Evolutionary conservation across 805 yeast genomes (phyloP), one percentile per base, ranked within the genome.

Genomic region (Candida railenensis): DNA sequence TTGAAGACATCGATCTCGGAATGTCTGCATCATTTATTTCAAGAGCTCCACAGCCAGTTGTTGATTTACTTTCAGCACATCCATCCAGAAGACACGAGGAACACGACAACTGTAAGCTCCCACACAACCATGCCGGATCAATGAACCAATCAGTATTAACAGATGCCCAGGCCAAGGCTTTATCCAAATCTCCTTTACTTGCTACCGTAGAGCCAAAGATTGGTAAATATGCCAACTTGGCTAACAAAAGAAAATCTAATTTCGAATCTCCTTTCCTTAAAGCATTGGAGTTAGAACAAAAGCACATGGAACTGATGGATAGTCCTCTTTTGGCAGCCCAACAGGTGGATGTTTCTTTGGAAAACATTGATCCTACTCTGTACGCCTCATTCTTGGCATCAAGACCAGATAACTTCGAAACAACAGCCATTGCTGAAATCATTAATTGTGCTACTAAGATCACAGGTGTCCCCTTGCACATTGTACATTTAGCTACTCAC

Each of bases 401-500:
- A 16, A 74, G 98, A 53, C 98, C 98, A 0, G 97, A 91, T 63
- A 70, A 80, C 37, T 88, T 88, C 58, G 98, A 91, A 63, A 82
- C 87, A 33, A 84, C 86, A 33, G 97, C 97, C 3, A 86, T 91
- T 52, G 75, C 80, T 5, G 82, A 81, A 46, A 80, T 91, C 53
- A 81, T 90, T 48, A 64, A 75, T 40, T 80, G 89, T 49, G 78
- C 91, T 22, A 67, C 74, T 28, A 62, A 64, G 39, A 67, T 75
- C 34, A 89, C 91, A 22, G 63, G 71, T 3, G 83, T 82, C 1
- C 87, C 87, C 9, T 70, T 90, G 39, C 98, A 91, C 65, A 86
- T 91, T 48, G 98, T 91, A 15, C 98, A 91, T 65, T 71, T 91
- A 53, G 95, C 97, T 1, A 82, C 96, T 0, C 81, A 86, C 51